phyloP scores from a whole-genome alignment of 805 yeast genomes.

The Candida yuanshanica region DNA sequence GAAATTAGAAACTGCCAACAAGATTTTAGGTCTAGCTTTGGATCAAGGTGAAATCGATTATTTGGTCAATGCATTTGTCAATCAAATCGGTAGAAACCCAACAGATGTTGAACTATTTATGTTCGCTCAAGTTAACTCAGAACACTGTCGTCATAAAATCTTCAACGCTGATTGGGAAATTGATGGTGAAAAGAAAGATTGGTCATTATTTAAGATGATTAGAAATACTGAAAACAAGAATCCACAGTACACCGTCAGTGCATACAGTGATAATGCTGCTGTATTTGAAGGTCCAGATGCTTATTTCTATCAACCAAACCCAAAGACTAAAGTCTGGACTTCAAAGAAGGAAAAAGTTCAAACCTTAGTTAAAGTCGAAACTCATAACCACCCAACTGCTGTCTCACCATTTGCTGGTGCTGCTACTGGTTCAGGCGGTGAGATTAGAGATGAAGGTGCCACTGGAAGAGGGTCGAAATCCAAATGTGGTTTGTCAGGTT shows the following conservation, averaged over 20 bases:
- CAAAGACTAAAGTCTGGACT: slow-evolving; percentile 64
- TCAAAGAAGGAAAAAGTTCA: slow-evolving; percentile 75
- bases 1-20: slow-evolving; percentile 71
- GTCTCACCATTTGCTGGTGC: slow-evolving; percentile 99
- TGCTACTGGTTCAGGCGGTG: slow-evolving; percentile 99
- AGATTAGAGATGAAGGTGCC: slow-evolving; percentile 99
- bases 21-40: slow-evolving; percentile 84
- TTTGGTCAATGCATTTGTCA: slow-evolving; percentile 74
- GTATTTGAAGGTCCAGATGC: slow-evolving; percentile 83
- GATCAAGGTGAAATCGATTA: slow-evolving; percentile 92
- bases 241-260: slow-evolving; percentile 82
- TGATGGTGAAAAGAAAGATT: slow-evolving; percentile 69
- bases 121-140: slow-evolving; percentile 99
- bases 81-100: slow-evolving; percentile 77
- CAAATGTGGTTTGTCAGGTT: slow-evolving; percentile 94
- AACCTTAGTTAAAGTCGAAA: slow-evolving; percentile 91
- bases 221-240: slow-evolving; percentile 82
- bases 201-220: slow-evolving; percentile 88
- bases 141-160: slow-evolving; percentile 98
- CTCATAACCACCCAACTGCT: slow-evolving; percentile 99
- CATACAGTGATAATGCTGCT: slow-evolving; percentile 97
- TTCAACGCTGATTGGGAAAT: slow-evolving; percentile 98
- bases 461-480: slow-evolving; percentile 98
- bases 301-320: slow-evolving; percentile 73
- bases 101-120: slow-evolving; percentile 96